Base-by-base conservation (phyloP, 2,329 filamentous ascomycete species). In the Pyrenophora teres region DNA sequence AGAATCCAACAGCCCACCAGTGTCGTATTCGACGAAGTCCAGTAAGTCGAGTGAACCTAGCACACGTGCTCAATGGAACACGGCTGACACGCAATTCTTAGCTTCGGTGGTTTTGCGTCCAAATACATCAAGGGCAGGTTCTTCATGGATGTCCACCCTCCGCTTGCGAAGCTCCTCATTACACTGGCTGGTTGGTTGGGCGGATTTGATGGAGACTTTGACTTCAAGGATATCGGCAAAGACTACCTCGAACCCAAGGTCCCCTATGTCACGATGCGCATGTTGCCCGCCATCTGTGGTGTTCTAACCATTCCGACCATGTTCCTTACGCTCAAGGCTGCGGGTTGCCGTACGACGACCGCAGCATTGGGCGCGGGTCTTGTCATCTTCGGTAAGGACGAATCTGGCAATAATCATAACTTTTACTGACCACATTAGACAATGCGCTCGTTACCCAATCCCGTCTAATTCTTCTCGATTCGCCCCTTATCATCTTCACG, bases 121-220 rank as follows among this genome's bases (percentile, higher is more conserved):
- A 99, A 99, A 77, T 99, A 99, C 76, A 97, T 99, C 83, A 97
- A 99, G 81, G 94, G 94, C 70, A 88, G 83, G 74, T 99, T 99
- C 83, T 99, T 99, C 77, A 99, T 99, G 94, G 94, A 99, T 73
- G 94, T 99, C n/a, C 94, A 99, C 73, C 94, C 94, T 27, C 94
- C 94, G 39, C 83, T 99, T 54, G 94, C 94, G 62, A 99, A 99
- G 81, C 85, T 99, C 72, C 86, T 99, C 63, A 93, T 99, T 68
- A 96, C 94, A 45, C 84, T 99, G 54, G 92, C 92, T 59, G 94
- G 93, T 64, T 99, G 89, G 87, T 77, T 97, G 59, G 94, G 92
- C 67, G 94, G 94, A 46, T 99, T 97, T 74, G 85, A 97, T 71
- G 94, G 94, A 60, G 83, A 91, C 58, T 99, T 99, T 73, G 94